Base-by-base conservation (phyloP, 306 rosid genomes). In the Albizia julibrissin region DNA sequence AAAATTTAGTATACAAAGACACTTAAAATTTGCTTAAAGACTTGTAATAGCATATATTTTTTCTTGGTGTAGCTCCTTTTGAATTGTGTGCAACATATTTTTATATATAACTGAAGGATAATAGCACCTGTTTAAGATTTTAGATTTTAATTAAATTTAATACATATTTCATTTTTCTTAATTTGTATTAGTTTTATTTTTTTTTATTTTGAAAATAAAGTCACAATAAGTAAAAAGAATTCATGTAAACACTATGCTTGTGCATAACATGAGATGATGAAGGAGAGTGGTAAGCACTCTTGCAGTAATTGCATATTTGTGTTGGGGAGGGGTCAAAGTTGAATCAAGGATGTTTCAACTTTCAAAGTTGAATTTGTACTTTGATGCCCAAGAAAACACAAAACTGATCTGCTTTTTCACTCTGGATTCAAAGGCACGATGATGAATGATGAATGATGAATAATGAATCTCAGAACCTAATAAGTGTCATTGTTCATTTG, bases 271-370 rank as follows among this genome's bases (percentile, higher is more conserved):
- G 62, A 22, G 37, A 14, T 34, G 62, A 52, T 24, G 40, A 72
- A 52, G 19, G 24, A 52, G n/a, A 52, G 7, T 5, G 46, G 58
- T 43, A 74, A 42, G 27, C 10, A 34, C 1, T 69, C 54, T 22
- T 39, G 8, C 39, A 15, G 79, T 26, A 72, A 43, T 44, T 72
- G 64, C 69, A 29, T 70, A n/a, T n/a, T n/a, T 56, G 64, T 42
- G 50, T 34, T 80, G 31, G 74, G 73, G 62, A 33, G 13, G 49
- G 50, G 61, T 80, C 83, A 59, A 80, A 58, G 49, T 29, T 43
- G 37, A 70, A 71, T 71, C 29, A 54, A 69, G 21, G 3, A 56
- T 40, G 64, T n/a, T 79, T 70, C 69, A 59, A 72, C 49, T 79
- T 46, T 56, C 70, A 43, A 80, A 59, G 44, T 56, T 19, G 76